Conservation (phyloP, 75 land plant genomes). For the Isoetes taiwanensis region DNA sequence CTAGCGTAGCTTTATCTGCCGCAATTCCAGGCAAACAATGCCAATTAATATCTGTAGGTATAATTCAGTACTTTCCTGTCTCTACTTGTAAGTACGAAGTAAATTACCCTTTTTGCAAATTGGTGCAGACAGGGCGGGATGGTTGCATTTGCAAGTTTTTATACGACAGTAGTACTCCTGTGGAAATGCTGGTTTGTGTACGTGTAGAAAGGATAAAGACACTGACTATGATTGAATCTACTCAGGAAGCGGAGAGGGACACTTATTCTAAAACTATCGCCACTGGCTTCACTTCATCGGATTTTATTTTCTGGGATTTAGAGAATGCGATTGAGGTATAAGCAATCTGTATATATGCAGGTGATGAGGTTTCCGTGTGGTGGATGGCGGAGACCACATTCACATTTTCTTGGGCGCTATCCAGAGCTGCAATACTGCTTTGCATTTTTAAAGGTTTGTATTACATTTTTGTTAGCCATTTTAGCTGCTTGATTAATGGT, state of each 20-base stretch:
- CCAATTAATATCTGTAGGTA: slow-evolving; percentile 59
- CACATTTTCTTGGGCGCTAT: slow-evolving; percentile 51
- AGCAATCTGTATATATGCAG: slow-evolving; percentile 23
- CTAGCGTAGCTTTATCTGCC: slow-evolving; percentile 38
- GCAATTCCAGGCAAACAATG: slow-evolving; percentile 13
- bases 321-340: slow-evolving; percentile 54
- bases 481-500: too few species aligned
- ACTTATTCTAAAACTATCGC: slow-evolving; percentile 31
- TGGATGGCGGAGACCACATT: slow-evolving; percentile 95
- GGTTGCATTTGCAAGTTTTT: slow-evolving; percentile 80
- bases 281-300: slow-evolving; percentile 65
- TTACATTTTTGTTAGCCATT: too few species aligned
- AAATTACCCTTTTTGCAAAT: too few species aligned
- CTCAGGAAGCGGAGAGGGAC: slow-evolving; percentile 16
- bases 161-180: slow-evolving; percentile 15
- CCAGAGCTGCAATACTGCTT: slow-evolving; percentile 73
- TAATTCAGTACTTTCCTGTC: not conserved
- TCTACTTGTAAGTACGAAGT: not conserved
- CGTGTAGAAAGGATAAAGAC: slow-evolving; percentile 82
- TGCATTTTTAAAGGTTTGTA: slow-evolving; percentile 89
- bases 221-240: slow-evolving; percentile 49
- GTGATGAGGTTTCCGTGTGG: slow-evolving; percentile 68
- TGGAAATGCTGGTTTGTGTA: slow-evolving; percentile 33
- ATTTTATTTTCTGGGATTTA: slow-evolving; percentile 78
- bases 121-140: slow-evolving; percentile 90